phyloP scores from a whole-genome alignment of 2,329 filamentous ascomycete species.

The Cryphonectria carpinicola region DNA sequence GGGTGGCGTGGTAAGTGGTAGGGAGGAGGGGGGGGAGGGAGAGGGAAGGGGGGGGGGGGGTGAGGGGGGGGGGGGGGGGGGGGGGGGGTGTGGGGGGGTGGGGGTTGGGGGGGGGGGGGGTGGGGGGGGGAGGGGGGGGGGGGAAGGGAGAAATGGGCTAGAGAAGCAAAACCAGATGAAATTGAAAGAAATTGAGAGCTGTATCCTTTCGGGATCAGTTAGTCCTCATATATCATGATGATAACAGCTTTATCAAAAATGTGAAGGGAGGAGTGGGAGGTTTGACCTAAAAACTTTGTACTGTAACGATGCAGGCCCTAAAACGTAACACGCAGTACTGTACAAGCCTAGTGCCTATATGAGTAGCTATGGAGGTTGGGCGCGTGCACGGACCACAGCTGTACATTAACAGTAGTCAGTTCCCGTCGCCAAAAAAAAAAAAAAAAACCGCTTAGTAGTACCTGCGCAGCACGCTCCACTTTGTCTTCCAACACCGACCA shows the following conservation, averaged over 20 bases:
- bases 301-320: too few species aligned
- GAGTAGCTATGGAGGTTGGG: neutral
- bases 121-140: too few species aligned
- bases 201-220: neutral
- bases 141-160: conserved; percentile 5
- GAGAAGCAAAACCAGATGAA: conserved; percentile 3
- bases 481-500: neutral
- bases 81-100: too few species aligned
- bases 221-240: neutral
- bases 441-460: neutral
- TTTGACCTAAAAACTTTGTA: neutral
- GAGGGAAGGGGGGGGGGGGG: too few species aligned
- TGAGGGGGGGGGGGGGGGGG: too few species aligned
- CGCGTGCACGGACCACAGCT: neutral
- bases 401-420: neutral
- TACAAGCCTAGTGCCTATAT: too few species aligned
- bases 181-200: conserved; percentile 5
- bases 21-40: too few species aligned
- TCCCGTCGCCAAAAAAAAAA: too few species aligned
- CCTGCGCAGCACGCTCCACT: neutral
- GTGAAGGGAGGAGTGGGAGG: neutral
- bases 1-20: too few species aligned
- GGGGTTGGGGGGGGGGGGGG: too few species aligned
- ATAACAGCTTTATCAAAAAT: neutral
- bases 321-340: too few species aligned